Evolutionary conservation across 2,329 filamentous ascomycete species (phyloP).

Genomic region (Fusarium acutatum): DNA sequence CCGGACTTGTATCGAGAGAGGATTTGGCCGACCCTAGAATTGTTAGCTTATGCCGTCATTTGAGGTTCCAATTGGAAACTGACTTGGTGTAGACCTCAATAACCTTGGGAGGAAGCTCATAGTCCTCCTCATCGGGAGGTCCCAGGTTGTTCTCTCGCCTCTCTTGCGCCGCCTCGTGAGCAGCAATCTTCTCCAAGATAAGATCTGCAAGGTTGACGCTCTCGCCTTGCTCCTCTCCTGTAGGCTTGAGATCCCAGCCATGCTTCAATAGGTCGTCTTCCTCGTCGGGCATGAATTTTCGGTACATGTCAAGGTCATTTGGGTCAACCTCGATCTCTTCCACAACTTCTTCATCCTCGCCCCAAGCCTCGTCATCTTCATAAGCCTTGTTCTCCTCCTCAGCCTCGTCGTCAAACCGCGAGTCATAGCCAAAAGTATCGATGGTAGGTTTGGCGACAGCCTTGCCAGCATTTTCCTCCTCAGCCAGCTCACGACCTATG

Average conservation of each 20-base stretch:
- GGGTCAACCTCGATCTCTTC: conserved; percentile 86
- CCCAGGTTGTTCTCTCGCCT: conserved; percentile 53
- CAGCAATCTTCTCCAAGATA: conserved; percentile 93
- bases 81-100: conserved; percentile 93
- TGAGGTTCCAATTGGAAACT: conserved; percentile 28
- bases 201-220: conserved; percentile 88
- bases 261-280: conserved; percentile 79
- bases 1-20: conserved; percentile 94
- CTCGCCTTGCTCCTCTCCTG: conserved; percentile 57
- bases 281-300: conserved; percentile 82
- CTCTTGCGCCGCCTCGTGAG: conserved; percentile 78
- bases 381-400: conserved; percentile 54
- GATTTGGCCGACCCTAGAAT: conserved; percentile 78
- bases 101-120: conserved; percentile 89
- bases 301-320: conserved; percentile 87
- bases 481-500: conserved; percentile 86
- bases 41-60: conserved; percentile 13
- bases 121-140: conserved; percentile 79
- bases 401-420: conserved; percentile 70
- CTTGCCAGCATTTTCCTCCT: conserved; percentile 70
- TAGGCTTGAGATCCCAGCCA: conserved; percentile 60
- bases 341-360: conserved; percentile 77
- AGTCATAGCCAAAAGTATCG: conserved; percentile 80
- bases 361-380: conserved; percentile 74
- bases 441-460: conserved; percentile 52